A percentile compares a stretch with the other conserved stretches of the same genome.
phyloP scores from a whole-genome alignment of 371 early-diverging fungal genomes.

The Funneliformis caledonium region DNA sequence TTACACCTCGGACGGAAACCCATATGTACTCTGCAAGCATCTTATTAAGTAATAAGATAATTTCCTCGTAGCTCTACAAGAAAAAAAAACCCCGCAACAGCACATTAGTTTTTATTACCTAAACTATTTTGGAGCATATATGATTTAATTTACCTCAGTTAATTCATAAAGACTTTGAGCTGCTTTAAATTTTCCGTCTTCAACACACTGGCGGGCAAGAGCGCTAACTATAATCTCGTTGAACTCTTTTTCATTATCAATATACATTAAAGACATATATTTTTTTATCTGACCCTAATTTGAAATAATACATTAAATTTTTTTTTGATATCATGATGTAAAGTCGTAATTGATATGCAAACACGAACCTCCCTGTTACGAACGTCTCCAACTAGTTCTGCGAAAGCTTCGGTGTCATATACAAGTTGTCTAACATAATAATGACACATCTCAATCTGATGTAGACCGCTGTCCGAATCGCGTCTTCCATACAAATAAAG shows the following conservation, averaged over 20 bases:
- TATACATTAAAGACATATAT: constrained; percentile 24
- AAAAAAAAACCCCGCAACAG: neutral
- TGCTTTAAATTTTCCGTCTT: constrained; percentile 28
- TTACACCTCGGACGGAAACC: neutral
- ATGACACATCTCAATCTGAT: constrained; percentile 37
- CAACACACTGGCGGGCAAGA: constrained; percentile 31
- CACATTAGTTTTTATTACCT: neutral
- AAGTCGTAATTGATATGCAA: neutral
- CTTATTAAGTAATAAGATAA: constrained; percentile 18
- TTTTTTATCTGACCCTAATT: constrained; percentile 16
- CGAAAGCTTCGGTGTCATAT: constrained; percentile 25
- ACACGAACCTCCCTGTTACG: neutral
- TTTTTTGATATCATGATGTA: neutral
- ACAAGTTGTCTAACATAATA: constrained; percentile 32
- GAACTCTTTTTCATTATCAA: constrained; percentile 27
- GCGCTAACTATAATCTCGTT: constrained; percentile 24
- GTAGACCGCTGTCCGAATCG: constrained; percentile 9
- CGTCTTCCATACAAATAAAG: constrained; percentile 27
- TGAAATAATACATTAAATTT: neutral
- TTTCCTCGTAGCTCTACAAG: constrained; percentile 15
- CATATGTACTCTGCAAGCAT: constrained; percentile 39
- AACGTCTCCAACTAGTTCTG: constrained; percentile 24
- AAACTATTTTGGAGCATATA: neutral
- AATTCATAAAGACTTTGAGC: constrained; percentile 34
- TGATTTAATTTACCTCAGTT: constrained; percentile 10